phyloP scores from a whole-genome alignment of 352 stramenopile genomes.

The Phytophthora melonis region DNA sequence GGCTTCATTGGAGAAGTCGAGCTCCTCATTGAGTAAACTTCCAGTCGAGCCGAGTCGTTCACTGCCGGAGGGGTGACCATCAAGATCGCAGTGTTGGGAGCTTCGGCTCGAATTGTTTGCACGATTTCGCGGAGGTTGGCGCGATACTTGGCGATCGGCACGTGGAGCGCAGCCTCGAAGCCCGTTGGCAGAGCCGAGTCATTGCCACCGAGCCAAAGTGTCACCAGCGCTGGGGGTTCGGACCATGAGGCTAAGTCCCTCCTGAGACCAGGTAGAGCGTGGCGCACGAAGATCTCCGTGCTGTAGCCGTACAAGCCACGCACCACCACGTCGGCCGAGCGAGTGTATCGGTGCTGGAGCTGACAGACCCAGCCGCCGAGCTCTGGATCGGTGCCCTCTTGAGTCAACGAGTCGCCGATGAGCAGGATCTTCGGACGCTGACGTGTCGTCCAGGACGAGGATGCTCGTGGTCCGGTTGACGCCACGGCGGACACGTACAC shows the following conservation, averaged over 20 bases:
- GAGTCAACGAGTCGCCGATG: constrained; percentile 52
- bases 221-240: constrained; percentile 43
- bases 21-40: constrained; percentile 24
- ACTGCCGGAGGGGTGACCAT: constrained; percentile 44
- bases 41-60: constrained; percentile 31
- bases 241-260: constrained; percentile 39
- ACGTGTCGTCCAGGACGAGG: not conserved
- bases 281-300: constrained; percentile 47
- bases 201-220: constrained; percentile 71
- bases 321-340: constrained; percentile 61
- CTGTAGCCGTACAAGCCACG: constrained; percentile 69
- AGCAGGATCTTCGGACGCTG: constrained; percentile 38
- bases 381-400: constrained; percentile 47
- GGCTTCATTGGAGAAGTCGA: constrained; percentile 47
- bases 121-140: constrained; percentile 55
- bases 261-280: constrained; percentile 40
- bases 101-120: constrained; percentile 28
- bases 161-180: constrained; percentile 43
- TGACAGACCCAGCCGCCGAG: constrained; percentile 49
- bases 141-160: constrained; percentile 54
- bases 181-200: constrained; percentile 58
- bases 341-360: constrained; percentile 59
- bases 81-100: constrained; percentile 29
- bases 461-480: constrained; percentile 3
- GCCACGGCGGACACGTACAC: not conserved